Conservation (phyloP, 2,329 filamentous ascomycete genomes). For the Juglanconis sp. region DNA sequence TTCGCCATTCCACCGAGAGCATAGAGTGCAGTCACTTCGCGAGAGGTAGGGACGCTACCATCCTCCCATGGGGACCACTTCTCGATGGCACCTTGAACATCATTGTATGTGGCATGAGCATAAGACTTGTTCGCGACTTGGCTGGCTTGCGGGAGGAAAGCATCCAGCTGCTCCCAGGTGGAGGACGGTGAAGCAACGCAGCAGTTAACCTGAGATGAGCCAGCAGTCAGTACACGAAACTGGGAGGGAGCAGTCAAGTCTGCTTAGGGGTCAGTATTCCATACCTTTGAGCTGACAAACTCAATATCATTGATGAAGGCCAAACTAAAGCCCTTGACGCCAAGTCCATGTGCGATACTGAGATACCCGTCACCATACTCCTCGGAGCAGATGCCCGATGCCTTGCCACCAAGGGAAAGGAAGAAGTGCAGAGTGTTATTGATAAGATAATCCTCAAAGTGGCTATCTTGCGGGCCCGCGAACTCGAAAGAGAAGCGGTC, state of each 20-base stretch:
- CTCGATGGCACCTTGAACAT: conserved; percentile 4
- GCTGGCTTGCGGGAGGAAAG: background rate
- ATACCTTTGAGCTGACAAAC: conserved; percentile 61
- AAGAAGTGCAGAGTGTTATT: conserved; percentile 60
- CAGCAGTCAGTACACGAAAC: background rate
- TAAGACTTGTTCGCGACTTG: too few species aligned
- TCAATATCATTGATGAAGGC: conserved; percentile 62
- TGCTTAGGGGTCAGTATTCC: conserved; percentile 3
- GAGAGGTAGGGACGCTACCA: conserved; percentile 10
- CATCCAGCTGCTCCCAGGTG: background rate
- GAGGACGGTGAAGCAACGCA: conserved; percentile 18
- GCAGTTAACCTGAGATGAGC: background rate
- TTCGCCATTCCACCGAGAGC: conserved; percentile 22
- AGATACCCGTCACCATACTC: conserved; percentile 26
- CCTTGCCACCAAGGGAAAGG: conserved; percentile 63
- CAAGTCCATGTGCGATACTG: conserved; percentile 52
- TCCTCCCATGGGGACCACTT: conserved; percentile 21
- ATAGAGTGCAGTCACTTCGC: conserved; percentile 15
- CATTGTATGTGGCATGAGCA: background rate
- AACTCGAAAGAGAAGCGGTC: conserved; percentile 34
- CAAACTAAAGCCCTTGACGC: conserved; percentile 55
- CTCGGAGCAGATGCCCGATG: conserved; percentile 17
- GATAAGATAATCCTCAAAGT: conserved; percentile 55
- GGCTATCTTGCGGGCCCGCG: conserved; percentile 39
- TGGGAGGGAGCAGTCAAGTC: background rate